These are phyloP conservation scores for Fusarium virguliforme DNA, from an alignment of 2,329 filamentous ascomycete species.

Conservation along the genomic window DNA sequence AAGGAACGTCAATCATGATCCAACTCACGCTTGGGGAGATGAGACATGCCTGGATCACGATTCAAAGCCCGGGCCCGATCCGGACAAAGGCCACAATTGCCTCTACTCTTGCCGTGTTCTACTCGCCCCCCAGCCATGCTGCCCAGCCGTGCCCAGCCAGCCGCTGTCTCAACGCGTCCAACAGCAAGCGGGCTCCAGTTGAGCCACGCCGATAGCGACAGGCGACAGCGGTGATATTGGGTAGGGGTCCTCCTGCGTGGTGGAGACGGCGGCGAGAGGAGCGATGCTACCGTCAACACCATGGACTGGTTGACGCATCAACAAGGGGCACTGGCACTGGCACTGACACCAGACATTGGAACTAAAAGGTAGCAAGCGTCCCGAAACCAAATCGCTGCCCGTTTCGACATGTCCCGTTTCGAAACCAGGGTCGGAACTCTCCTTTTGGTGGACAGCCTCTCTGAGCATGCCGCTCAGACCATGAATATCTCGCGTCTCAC, in stretches of 20 bases:
- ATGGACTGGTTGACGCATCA: slow-evolving; percentile 44
- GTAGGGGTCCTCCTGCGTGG: slow-evolving; percentile 31
- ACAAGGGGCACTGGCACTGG: slow-evolving; percentile 36
- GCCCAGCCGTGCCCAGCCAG: slow-evolving; percentile 25
- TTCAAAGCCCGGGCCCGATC: slow-evolving; percentile 33
- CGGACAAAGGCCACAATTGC: slow-evolving; percentile 36
- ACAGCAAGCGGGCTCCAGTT: slow-evolving; percentile 21
- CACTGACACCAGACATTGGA: no score
- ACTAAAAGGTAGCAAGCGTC: slow-evolving; percentile 24
- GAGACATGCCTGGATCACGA: slow-evolving; percentile 30
- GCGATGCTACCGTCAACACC: slow-evolving; percentile 30
- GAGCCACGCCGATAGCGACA: slow-evolving; percentile 35
- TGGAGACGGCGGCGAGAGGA: slow-evolving; percentile 38
- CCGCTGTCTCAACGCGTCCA: slow-evolving; percentile 35
- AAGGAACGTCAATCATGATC: slow-evolving; percentile 41
- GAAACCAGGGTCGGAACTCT: slow-evolving; percentile 40
- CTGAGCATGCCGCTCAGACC: slow-evolving; percentile 37
- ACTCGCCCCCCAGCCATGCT: slow-evolving; percentile 26
- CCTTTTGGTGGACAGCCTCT: slow-evolving; percentile 38
- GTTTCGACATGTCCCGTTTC: slow-evolving; percentile 44
- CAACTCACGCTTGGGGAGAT: slow-evolving; percentile 28
- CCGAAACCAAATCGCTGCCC: slow-evolving; percentile 39
- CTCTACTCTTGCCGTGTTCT: slow-evolving; percentile 12
- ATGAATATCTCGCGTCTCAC: slow-evolving; percentile 35
- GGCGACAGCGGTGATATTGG: slow-evolving; percentile 42